phyloP scores from a whole-genome alignment of 2,329 filamentous ascomycete genomes.

The Colletotrichum endophyticum region DNA sequence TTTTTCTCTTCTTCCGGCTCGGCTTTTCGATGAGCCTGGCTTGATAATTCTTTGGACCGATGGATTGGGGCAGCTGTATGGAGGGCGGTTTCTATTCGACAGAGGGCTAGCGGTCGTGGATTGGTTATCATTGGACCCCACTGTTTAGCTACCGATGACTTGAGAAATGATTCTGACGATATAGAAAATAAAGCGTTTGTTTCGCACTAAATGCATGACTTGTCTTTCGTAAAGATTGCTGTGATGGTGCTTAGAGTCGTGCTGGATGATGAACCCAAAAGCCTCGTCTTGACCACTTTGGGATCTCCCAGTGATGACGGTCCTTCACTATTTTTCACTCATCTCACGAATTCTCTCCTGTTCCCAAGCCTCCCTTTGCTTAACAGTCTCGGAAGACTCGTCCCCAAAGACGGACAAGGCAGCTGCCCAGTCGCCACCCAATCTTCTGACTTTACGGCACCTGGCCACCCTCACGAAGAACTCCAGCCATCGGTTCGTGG shows the following conservation, averaged over 20 bases:
- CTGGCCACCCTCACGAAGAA: neutral
- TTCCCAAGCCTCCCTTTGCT: neutral
- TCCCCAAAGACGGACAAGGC: neutral
- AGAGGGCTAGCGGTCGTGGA: slow-evolving; percentile 7
- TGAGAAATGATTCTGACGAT: slow-evolving; percentile 20
- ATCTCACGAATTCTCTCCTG: neutral
- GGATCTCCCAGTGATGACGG: neutral
- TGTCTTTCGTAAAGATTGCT: neutral
- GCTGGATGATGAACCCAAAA: neutral
- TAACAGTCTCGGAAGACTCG: neutral
- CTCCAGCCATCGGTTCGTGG: neutral
- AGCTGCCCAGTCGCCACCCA: neutral
- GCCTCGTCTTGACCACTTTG: neutral
- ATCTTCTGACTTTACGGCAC: neutral
- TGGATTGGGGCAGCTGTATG: neutral
- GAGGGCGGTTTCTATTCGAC: slow-evolving; percentile 6
- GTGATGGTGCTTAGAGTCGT: neutral
- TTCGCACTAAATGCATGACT: neutral
- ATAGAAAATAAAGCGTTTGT: slow-evolving; percentile 19
- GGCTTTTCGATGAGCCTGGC: neutral
- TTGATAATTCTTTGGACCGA: slow-evolving; percentile 1
- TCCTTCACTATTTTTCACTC: neutral
- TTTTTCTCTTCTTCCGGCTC: slow-evolving; percentile 3
- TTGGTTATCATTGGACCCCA: neutral
- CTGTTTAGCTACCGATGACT: slow-evolving; percentile 8